Evolutionary conservation across 2,329 filamentous ascomycete genomes (phyloP).

Genomic region (Aspergillus ochraceoroseus): DNA sequence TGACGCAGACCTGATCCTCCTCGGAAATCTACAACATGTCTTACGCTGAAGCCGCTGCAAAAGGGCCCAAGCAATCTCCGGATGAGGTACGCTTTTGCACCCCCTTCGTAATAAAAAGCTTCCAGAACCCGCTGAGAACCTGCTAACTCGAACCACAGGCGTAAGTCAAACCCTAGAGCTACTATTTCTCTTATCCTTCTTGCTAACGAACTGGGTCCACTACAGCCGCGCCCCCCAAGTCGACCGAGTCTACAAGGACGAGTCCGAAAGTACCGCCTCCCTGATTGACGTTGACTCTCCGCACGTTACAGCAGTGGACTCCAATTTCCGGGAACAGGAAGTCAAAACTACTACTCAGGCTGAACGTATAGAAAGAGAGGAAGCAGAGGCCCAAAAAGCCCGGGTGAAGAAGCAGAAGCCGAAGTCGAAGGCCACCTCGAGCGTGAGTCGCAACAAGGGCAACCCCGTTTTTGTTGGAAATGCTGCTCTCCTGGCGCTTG

Average conservation of each 20-base stretch:
- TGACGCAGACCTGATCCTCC: too few relatives aligned
- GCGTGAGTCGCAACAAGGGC: slow-evolving; percentile 36
- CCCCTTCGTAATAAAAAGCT: too few relatives aligned
- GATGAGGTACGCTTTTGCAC: slow-evolving; percentile 43
- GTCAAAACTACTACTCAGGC: slow-evolving; percentile 47
- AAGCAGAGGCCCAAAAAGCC: slow-evolving; percentile 29
- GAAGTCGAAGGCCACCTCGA: slow-evolving; percentile 32
- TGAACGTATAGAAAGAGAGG: slow-evolving; percentile 43
- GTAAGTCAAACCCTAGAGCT: slow-evolving; percentile 28
- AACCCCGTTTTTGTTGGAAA: slow-evolving; percentile 49
- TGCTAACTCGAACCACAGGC: slow-evolving; percentile 27
- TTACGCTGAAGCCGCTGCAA: slow-evolving; percentile 47
- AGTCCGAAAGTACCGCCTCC: slow-evolving; percentile 41
- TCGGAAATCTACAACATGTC: slow-evolving; percentile 40
- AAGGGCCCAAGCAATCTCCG: slow-evolving; percentile 45
- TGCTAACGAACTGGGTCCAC: background rate
- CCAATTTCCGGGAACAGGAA: slow-evolving; percentile 40
- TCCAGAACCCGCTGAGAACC: too few relatives aligned
- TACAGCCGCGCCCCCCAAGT: slow-evolving; percentile 42
- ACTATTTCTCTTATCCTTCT: background rate
- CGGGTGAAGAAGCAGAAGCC: slow-evolving; percentile 28
- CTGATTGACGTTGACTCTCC: slow-evolving; percentile 48
- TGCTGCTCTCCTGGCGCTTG: slow-evolving; percentile 40
- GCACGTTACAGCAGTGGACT: slow-evolving; percentile 42
- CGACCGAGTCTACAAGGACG: slow-evolving; percentile 37